Percentiles rank a stretch among this genome's conserved stretches.
phyloP scores from a whole-genome alignment of 1,284 basidiomycete genomes.

The Gomphus bonarii region DNA sequence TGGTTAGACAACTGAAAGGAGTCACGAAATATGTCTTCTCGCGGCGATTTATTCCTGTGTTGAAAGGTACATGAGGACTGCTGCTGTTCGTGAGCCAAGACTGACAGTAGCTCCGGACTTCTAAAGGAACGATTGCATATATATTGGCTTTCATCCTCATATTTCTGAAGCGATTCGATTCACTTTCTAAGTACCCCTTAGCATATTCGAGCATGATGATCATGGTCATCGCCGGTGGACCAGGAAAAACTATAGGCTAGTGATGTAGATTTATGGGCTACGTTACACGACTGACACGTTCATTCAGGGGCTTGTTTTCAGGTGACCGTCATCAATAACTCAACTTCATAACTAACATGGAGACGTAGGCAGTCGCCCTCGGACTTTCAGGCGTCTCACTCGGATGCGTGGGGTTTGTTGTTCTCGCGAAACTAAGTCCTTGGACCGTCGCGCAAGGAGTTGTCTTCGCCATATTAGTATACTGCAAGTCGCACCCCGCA shows the following conservation, averaged over 20 bases:
- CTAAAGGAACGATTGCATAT: constrained; percentile 20
- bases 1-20: neutral
- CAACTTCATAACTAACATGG: constrained; percentile 13
- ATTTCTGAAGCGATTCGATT: constrained; percentile 20
- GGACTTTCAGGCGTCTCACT: constrained; percentile 20
- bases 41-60: constrained; percentile 13
- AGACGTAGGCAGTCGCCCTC: constrained; percentile 12
- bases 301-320: constrained; percentile 8
- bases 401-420: constrained; percentile 21
- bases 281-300: neutral
- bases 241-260: constrained; percentile 18
- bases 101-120: neutral
- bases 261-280: too few relatives aligned
- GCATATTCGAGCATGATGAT: constrained; percentile 19
- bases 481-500: constrained; percentile 12
- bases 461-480: constrained; percentile 22
- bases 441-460: constrained; percentile 25
- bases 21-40: constrained; percentile 9
- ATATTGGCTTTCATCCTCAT: constrained; percentile 21
- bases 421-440: constrained; percentile 21
- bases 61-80: constrained; percentile 14
- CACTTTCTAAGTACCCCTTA: constrained; percentile 17
- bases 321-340: neutral
- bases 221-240: constrained; percentile 20
- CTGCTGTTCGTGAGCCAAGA: neutral